phyloP scores from a whole-genome alignment of 208 protist genomes.

The Angomonas desouzai region DNA sequence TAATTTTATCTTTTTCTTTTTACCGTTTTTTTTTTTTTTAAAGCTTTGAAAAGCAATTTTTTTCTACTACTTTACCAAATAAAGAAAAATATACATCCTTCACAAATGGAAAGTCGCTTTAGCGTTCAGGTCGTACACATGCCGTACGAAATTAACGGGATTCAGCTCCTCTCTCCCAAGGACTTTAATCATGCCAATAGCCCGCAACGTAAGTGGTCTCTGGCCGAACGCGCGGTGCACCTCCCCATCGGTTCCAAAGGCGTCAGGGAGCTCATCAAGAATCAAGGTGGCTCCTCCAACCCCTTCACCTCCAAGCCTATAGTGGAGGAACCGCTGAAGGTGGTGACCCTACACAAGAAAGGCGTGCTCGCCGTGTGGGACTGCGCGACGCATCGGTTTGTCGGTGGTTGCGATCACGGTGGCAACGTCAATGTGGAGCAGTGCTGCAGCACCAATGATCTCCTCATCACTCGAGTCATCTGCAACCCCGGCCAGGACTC shows the following conservation, averaged over 20 bases:
- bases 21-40: slow-evolving; percentile 8
- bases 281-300: neutral
- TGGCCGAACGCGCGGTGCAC: neutral
- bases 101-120: slow-evolving; percentile 14
- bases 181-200: slow-evolving; percentile 12
- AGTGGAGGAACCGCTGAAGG: slow-evolving; percentile 10
- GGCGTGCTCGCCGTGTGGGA: slow-evolving; percentile 74
- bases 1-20: neutral
- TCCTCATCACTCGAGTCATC: slow-evolving; percentile 61
- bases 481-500: slow-evolving; percentile 23
- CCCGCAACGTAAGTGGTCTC: slow-evolving; percentile 2
- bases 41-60: too few relatives aligned
- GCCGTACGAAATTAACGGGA: slow-evolving; percentile 62
- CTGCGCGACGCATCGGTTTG: slow-evolving; percentile 28
- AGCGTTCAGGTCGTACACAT: slow-evolving; percentile 47
- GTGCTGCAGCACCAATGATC: slow-evolving; percentile 34
- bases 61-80: too few relatives aligned
- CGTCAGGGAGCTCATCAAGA: slow-evolving; percentile 23
- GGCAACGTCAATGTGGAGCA: slow-evolving; percentile 45
- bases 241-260: slow-evolving; percentile 17
- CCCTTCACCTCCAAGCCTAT: neutral
- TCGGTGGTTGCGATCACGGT: slow-evolving; percentile 43
- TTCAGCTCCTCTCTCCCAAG: slow-evolving; percentile 31
- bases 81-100: slow-evolving; percentile 11
- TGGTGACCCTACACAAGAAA: slow-evolving; percentile 57